These are phyloP conservation scores for Globisporangium polare DNA, from an alignment of 352 stramenopile genomes.

Conservation along the genomic window DNA sequence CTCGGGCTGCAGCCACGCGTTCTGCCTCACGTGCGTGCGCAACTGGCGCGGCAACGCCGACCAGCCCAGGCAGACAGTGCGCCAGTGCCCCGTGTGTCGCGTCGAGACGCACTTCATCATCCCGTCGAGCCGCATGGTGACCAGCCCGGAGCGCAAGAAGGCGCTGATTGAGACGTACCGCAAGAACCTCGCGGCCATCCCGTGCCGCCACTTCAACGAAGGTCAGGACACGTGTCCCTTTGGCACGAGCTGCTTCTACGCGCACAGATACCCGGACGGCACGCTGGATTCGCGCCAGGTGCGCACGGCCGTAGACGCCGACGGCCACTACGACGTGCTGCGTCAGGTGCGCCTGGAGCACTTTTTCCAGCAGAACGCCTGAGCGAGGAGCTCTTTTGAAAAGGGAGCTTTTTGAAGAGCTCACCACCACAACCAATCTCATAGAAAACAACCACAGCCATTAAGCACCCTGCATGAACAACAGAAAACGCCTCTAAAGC, in stretches of 20 bases:
- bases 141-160: slow-evolving; percentile 57
- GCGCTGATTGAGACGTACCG: slow-evolving; percentile 67
- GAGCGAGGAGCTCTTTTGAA: not conserved
- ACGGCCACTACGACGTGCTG: slow-evolving; percentile 76
- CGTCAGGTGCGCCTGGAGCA: slow-evolving; percentile 68
- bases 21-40: slow-evolving; percentile 80
- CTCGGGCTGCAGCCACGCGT: slow-evolving; percentile 75
- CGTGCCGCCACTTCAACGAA: slow-evolving; percentile 81
- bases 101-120: slow-evolving; percentile 83
- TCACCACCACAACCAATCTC: not conserved
- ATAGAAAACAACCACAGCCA: slow-evolving; percentile 1
- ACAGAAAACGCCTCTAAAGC: not conserved
- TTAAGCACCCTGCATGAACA: not conserved
- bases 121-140: slow-evolving; percentile 78
- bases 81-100: slow-evolving; percentile 72
- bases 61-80: slow-evolving; percentile 75
- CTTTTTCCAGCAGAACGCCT: slow-evolving; percentile 39
- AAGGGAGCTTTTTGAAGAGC: not conserved
- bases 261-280: slow-evolving; percentile 66
- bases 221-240: slow-evolving; percentile 81
- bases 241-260: slow-evolving; percentile 86
- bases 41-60: slow-evolving; percentile 66
- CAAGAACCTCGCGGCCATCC: slow-evolving; percentile 70
- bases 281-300: slow-evolving; percentile 55
- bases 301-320: slow-evolving; percentile 63